Base-by-base conservation (phyloP, 1,284 basidiomycete species). In the Microbotryum scabiosae region DNA sequence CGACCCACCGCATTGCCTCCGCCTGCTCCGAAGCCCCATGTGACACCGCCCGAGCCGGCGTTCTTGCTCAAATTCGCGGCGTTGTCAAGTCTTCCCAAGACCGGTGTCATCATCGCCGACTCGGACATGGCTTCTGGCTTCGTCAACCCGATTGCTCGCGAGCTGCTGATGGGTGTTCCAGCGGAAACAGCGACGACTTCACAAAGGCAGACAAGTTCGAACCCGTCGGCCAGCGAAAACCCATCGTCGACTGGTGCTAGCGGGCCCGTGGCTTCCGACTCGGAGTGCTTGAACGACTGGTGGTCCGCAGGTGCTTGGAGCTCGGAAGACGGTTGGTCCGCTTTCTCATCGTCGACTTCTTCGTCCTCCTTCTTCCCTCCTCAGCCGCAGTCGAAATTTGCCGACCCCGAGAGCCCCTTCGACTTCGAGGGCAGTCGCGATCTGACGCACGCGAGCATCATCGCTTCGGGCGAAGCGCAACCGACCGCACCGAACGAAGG, bases 121-220 rank as follows among this genome's bases (percentile, higher is more conserved):
- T 5, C 53, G 0, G 68, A 70, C 43, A 44, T 70, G 21, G 6
- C 57, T 21, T 61, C 57, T 16, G 68, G 68, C 0, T 70, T 66
- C 56, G 66, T 68, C 61, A 70, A 70, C 56, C 59, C 61, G 3
- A 57, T 62, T 12, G 62, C 69, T 1, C 56, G 69, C 3, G 69
- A 70, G 54, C 44, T 69, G 6, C 52, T 68, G 44, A 63, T 63
- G 59, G 64, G 63, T 21, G 63, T 65, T 2, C 63, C 63, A 2
- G 44, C 59, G 1, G 43, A 41, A 16, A 12, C 36, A 16, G 41
- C 20, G 57, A 62, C 45, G 36, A 45, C 4, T 23, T 54, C 41
- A 16, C 55, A 41, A 54, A 51, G 9, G 55, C 36, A 41, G 36
- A 10, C 12, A 41, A 25, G n/a, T 32, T 26, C 25, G 25, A 32